Base-by-base conservation (phyloP, 225 moss, liverwort and hornwort genomes). In the Asterella californica region DNA sequence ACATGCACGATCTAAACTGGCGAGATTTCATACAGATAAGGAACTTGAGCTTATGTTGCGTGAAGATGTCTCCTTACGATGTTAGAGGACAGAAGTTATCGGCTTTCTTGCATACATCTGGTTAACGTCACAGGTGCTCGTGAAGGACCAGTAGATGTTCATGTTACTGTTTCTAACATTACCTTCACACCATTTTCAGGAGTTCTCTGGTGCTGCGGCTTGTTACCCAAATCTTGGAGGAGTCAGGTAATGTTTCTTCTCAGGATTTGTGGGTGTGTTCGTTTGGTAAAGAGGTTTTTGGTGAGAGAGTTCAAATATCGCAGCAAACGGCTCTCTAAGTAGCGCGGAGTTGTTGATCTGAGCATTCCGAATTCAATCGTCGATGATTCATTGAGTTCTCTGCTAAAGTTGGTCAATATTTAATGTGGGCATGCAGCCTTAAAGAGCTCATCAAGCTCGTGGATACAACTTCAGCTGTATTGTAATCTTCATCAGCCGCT, bases 131-230 rank as follows among this genome's bases (percentile, higher is more conserved):
- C 0, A 15, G 12, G 25, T 42, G 7, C 42, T 19, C 22, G 9
- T 42, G 21, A n/a, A n/a, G n/a, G n/a, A n/a, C n/a, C n/a, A n/a
- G n/a, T n/a, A n/a, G n/a, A 22, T 45, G 0, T 72, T 19, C 18
- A 5, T 72, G 9, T 72, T 48, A 17, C 34, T 48, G 9, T 9
- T 46, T 15, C 27, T 46, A 10, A 72, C 25, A 4, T 9, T 38
- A 59, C 11, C 15, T 69, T 34, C n/a, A n/a, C n/a, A 21, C 9
- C 57, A 6, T 79, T 48, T 79, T 82, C 94, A 99, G 99, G 95
- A 99, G 82, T 99, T 99, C 76, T 84, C 74, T 64, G 88, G 73
- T 76, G 93, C 99, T 1, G 91, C 85, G 79, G 99, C 99, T 79
- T 88, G 85, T 54, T 99, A 90, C 52, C 85, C 91, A 54, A 77